Percentiles rank a stretch among this genome's conserved stretches.
Evolutionary conservation across 1,284 basidiomycete species (phyloP).

Genomic region (Rhodotorula glutinis): DNA sequence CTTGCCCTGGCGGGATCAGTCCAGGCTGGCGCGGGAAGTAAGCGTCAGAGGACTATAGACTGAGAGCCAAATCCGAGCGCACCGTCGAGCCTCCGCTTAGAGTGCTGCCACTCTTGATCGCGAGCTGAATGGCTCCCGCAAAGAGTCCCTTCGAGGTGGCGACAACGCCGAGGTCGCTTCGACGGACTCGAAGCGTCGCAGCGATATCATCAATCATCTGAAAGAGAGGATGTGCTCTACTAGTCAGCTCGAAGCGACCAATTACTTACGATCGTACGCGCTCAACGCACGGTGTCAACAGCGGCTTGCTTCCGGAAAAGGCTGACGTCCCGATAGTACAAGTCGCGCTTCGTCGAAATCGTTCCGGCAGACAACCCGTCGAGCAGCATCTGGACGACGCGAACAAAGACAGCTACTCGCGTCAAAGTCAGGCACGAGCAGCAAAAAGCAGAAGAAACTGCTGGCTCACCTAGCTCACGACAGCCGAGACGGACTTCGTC

Average conservation of each 20-base stretch:
- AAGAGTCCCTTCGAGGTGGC: conserved; percentile 83
- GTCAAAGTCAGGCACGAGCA: neutral
- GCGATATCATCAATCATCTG: conserved; percentile 85
- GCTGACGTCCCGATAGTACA: conserved; percentile 76
- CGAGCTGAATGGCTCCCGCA: conserved; percentile 63
- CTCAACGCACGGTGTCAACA: conserved; percentile 64
- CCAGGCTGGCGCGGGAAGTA: conserved; percentile 56
- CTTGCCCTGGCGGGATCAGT: conserved; percentile 71
- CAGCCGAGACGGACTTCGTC: conserved; percentile 10
- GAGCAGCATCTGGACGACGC: conserved; percentile 29
- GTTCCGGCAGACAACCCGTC: conserved; percentile 19
- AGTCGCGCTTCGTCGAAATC: conserved; percentile 56
- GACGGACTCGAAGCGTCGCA: conserved; percentile 67
- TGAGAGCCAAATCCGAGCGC: too few species aligned
- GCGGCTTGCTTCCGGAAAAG: conserved; percentile 70
- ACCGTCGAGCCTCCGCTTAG: conserved; percentile 44
- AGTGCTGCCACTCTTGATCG: conserved; percentile 58
- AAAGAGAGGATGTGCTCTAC: neutral
- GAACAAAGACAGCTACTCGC: conserved; percentile 22
- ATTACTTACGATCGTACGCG: neutral
- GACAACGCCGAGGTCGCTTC: conserved; percentile 75
- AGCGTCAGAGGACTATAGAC: too few species aligned
- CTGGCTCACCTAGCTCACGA: conserved; percentile 24
- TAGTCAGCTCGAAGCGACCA: too few species aligned
- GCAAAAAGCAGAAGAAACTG: too few species aligned